Percentiles rank a stretch among this genome's conserved stretches.
phyloP scores from a whole-genome alignment of 345 rosid species.

The Theobroma cacao region DNA sequence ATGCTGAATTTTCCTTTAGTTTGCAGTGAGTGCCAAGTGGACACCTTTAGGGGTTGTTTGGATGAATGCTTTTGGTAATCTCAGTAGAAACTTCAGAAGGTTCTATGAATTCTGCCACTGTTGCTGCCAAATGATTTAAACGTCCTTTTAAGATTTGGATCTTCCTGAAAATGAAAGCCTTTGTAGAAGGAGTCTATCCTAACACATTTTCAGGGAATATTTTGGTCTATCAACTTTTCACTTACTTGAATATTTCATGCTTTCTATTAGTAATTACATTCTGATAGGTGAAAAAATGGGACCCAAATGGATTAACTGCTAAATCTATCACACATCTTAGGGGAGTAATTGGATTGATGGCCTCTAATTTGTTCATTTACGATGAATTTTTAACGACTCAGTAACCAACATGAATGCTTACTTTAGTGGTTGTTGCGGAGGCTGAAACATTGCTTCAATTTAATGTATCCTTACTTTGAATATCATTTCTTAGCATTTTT shows the following conservation, averaged over 20 bases:
- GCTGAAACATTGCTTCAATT: not conserved
- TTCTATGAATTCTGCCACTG: not conserved
- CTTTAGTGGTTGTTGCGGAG: not conserved
- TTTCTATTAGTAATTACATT: not conserved
- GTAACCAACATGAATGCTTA: not conserved
- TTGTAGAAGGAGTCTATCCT: not conserved
- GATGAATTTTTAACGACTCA: not conserved
- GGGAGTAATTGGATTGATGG: not conserved
- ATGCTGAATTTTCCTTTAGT: not conserved
- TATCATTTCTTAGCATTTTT: not conserved
- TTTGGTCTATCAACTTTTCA: not conserved
- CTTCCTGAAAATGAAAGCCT: not conserved
- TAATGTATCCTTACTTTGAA: not conserved
- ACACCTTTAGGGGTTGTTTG: not conserved
- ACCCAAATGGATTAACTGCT: not conserved
- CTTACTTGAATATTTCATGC: not conserved
- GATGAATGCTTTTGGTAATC: not conserved
- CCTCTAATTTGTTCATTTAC: not conserved
- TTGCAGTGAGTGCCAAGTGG: not conserved
- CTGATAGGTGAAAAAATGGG: conserved; percentile 1
- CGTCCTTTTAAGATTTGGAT: not conserved
- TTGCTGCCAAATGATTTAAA: not conserved
- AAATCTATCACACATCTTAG: not conserved
- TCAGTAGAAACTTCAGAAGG: not conserved
- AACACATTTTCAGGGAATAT: not conserved